Percentiles rank a stretch among this genome's conserved stretches.
Evolutionary conservation across 805 yeast genomes (phyloP).

Genomic region (Ogataea methylovora): DNA sequence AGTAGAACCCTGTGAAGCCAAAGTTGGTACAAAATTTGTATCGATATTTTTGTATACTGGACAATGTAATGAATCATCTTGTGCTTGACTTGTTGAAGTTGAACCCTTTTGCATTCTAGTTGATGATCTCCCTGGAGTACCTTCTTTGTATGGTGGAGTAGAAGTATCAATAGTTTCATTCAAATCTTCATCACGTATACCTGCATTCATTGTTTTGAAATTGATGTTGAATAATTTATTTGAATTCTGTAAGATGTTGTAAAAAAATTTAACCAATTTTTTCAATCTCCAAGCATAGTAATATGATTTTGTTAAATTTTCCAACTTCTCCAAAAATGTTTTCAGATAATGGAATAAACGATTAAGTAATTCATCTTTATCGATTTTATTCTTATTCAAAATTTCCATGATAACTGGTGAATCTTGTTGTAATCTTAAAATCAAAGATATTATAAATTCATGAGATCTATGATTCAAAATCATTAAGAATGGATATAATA

Average conservation of each 20-base stretch:
- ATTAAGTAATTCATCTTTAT: slow-evolving; percentile 23
- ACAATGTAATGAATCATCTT: too few species aligned
- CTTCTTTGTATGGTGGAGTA: not conserved
- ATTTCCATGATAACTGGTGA: slow-evolving; percentile 27
- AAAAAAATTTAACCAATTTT: slow-evolving; percentile 32
- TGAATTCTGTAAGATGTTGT: slow-evolving; percentile 26
- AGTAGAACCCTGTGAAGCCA: not conserved
- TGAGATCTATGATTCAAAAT: slow-evolving; percentile 49
- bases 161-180: slow-evolving; percentile 1
- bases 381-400: slow-evolving; percentile 24
- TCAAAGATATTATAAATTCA: slow-evolving; percentile 50
- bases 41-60: too few species aligned
- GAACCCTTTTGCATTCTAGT: slow-evolving; percentile 3
- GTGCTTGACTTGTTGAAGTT: too few species aligned
- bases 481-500: slow-evolving; percentile 41
- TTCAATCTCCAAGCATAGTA: slow-evolving; percentile 40
- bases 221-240: slow-evolving; percentile 25
- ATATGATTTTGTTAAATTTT: slow-evolving; percentile 29
- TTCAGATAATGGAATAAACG: slow-evolving; percentile 26
- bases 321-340: slow-evolving; percentile 28
- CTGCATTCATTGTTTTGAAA: slow-evolving; percentile 20
- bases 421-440: slow-evolving; percentile 35
- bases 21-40: slow-evolving; percentile 4
- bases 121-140: slow-evolving; percentile 4
- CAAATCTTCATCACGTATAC: slow-evolving; percentile 4